Percentiles rank a stretch among this genome's conserved stretches.
phyloP scores from a whole-genome alignment of 2,329 filamentous ascomycete species.

The Aspergillus calidoustus region DNA sequence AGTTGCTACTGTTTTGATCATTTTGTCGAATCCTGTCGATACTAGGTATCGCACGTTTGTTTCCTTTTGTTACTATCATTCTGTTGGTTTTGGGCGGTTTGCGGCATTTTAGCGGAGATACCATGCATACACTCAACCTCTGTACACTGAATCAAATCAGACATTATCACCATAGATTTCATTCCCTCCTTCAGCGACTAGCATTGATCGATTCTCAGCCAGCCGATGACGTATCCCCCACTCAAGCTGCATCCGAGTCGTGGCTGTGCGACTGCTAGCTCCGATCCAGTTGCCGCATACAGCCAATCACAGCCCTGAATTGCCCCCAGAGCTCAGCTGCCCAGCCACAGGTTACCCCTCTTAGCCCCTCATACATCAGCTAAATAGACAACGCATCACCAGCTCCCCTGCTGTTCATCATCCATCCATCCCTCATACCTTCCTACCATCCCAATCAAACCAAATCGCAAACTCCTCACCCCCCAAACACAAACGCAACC shows the following conservation, averaged over 20 bases:
- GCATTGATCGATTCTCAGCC: neutral
- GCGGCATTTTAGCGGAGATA: conserved; percentile 19
- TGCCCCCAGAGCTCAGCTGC: conserved; percentile 13
- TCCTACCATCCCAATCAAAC: neutral
- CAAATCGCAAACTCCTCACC: neutral
- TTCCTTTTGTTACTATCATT: neutral
- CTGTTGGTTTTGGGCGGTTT: conserved; percentile 8
- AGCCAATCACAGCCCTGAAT: neutral
- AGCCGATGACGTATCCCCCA: neutral
- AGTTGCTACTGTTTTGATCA: conserved; percentile 30
- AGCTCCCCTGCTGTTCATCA: neutral
- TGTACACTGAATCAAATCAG: conserved; percentile 6
- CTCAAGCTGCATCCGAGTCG: neutral
- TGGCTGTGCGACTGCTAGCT: conserved; percentile 6
- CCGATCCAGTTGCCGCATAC: neutral
- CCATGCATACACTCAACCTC: conserved; percentile 2
- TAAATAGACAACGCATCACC: conserved; percentile 14
- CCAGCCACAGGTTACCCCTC: conserved; percentile 8
- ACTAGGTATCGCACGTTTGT: neutral
- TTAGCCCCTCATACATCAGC: conserved; percentile 5
- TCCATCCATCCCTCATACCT: neutral
- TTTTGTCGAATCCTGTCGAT: conserved; percentile 1
- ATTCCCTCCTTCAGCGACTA: neutral
- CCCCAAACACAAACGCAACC: neutral
- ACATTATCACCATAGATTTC: neutral